phyloP scores from a whole-genome alignment of 768 basidiomycete species.

The Auricularia auricula-judae region DNA sequence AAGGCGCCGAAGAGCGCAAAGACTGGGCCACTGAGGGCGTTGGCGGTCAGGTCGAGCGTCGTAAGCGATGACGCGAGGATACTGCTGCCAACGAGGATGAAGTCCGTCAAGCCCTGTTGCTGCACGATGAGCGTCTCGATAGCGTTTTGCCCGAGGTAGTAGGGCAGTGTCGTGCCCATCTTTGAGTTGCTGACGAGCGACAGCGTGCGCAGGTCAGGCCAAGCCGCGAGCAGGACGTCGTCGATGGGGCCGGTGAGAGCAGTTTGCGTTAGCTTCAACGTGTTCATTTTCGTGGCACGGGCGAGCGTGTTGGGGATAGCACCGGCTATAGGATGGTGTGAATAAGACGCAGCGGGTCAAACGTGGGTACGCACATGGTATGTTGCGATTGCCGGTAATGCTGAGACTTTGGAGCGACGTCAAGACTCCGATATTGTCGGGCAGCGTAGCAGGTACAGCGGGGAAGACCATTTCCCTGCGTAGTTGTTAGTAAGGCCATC shows the following conservation, averaged over 20 bases:
- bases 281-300: conserved; percentile 25
- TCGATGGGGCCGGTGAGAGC: conserved; percentile 25
- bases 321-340: conserved; percentile 22
- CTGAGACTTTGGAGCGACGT: conserved; percentile 26
- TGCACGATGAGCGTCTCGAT: conserved; percentile 30
- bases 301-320: conserved; percentile 28
- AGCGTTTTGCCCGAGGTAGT: conserved; percentile 20
- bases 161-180: conserved; percentile 28
- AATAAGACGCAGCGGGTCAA: not conserved
- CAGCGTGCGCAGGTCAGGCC: conserved; percentile 21
- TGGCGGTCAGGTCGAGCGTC: conserved; percentile 29
- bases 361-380: conserved; percentile 26
- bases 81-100: conserved; percentile 18
- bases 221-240: conserved; percentile 19
- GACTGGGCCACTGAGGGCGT: conserved; percentile 28
- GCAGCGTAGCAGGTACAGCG: conserved; percentile 34
- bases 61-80: conserved; percentile 23
- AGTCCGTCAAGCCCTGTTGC: not conserved
- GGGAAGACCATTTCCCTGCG: conserved; percentile 32
- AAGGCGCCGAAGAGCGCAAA: conserved; percentile 24
- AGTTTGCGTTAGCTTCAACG: conserved; percentile 32
- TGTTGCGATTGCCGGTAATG: conserved; percentile 29
- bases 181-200: conserved; percentile 29
- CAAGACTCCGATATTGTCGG: conserved; percentile 30
- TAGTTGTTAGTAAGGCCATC: not conserved